Base-by-base conservation (phyloP, 2,329 filamentous ascomycete species). In the Helminthosporium solani region DNA sequence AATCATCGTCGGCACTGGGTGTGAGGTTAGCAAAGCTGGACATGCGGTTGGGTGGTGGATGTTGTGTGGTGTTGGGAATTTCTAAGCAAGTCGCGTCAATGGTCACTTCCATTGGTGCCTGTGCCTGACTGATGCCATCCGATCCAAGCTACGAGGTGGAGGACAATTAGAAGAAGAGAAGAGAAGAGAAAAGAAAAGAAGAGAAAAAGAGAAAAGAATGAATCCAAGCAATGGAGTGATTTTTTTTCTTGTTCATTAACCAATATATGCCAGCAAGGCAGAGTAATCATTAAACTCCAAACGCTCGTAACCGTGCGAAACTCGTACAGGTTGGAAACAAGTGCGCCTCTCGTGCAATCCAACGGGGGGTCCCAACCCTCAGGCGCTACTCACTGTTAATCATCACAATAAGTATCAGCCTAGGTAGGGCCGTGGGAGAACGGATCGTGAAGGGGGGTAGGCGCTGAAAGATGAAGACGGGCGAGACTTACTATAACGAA, bases 401-500 rank as follows among this genome's bases (percentile, higher is more conserved):
- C 21, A 48, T 49, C 25, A 44, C 30, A 31, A 52, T 50, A 48
- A 50, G 52, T 44, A 50, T 44, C 42, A 53, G 44, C 46, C 48
- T 40, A 38, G 19, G 16, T 20, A 19, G 16, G 41, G 28, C 40
- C 39, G 35, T 18, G 19, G 14, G 33, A 33, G 19, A 27, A 30
- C 27, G 44, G 40, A 12, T 23, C 11, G 30, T 27, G 14, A 37
- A 33, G 16, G 18, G 18, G 11, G 42, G 16, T 8, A 38, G 25
- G 46, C 15, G 31, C 9, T 38, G 25, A 8, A 28, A 18, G 40
- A 40, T 15, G 18, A 15, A 33, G 38, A 42, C 49, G 38, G 35
- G 42, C 34, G 33, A 2, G n/a, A 84, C 82, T 76, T 79, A 89
- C 86, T 87, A 82, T 63, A 94, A 77, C 54, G 84, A 86, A 54